Evolutionary conservation across 2,329 filamentous ascomycete species (phyloP).

Genomic region (Colletotrichum liriopes): DNA sequence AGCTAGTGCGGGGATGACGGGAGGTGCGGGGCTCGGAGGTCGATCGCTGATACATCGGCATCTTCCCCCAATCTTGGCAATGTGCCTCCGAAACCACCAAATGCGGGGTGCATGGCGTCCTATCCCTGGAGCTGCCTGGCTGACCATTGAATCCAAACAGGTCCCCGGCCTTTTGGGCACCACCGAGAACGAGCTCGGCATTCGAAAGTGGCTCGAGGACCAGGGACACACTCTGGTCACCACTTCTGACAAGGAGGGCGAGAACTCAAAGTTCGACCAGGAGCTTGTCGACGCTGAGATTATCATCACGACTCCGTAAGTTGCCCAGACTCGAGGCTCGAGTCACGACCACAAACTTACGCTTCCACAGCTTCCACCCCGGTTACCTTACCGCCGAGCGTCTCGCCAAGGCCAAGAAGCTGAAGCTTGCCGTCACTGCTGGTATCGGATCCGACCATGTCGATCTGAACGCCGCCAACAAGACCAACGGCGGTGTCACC

Average conservation of each 20-base stretch:
- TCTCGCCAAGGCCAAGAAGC: constrained; percentile 97
- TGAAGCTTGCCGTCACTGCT: constrained; percentile 96
- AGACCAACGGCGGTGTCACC: constrained; percentile 96
- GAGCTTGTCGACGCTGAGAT: constrained; percentile 97
- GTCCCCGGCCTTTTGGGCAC: constrained; percentile 90
- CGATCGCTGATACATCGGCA: constrained; percentile 44
- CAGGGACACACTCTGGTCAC: constrained; percentile 97
- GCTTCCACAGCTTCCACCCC: constrained; percentile 85
- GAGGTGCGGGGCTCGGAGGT: constrained; percentile 42
- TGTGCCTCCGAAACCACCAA: constrained; percentile 25
- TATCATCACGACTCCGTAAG: constrained; percentile 98
- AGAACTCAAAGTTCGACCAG: constrained; percentile 93
- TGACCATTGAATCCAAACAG: constrained; percentile 53
- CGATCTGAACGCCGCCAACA: constrained; percentile 96
- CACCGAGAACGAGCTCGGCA: constrained; percentile 97
- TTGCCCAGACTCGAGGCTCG: not conserved
- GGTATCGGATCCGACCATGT: constrained; percentile 99
- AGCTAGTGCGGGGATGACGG: constrained; percentile 41
- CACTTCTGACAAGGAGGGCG: constrained; percentile 97
- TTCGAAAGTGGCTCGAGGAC: constrained; percentile 97
- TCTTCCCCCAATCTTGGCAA: constrained; percentile 36
- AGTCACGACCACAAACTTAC: not conserved
- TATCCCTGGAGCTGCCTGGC: constrained; percentile 24
- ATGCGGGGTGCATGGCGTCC: constrained; percentile 40
- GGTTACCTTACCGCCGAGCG: constrained; percentile 98